Evolutionary conservation across 225 moss, liverwort and hornwort species (phyloP), one percentile per base, ranked within the genome.

Genomic region (Physcomitrellopsis africana): DNA sequence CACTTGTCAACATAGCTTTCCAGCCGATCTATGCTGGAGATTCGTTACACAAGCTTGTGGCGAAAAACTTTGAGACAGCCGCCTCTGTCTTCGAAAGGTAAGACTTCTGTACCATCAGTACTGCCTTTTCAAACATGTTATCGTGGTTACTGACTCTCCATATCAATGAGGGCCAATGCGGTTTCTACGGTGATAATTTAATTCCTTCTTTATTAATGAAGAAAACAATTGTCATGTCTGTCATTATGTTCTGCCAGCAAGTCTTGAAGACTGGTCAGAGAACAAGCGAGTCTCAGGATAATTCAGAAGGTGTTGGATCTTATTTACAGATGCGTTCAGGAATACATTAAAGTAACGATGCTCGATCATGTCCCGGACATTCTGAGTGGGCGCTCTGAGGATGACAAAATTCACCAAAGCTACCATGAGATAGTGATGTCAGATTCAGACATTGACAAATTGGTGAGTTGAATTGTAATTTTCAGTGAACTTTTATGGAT

Each of bases 351-450:
- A 18, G 87, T 76, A 29, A 93, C 84, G 17, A 83, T 90, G 76
- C 87, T 96, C 48, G 96, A 96, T 77, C 96, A 96, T 78, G 92
- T 96, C 61, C 96, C 93, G 55, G 96, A 96, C 60, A 96, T 96
- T 55, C 76, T 92, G 75, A 83, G 90, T 52, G 96, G 93, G 29
- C 86, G 86, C 26, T 93, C 96, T 37, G 90, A 77, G 74, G 96
- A 96, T 79, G 96, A 96, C 65, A 93, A 85, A 66, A 93, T 96
- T 79, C 96, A 96, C 58, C 96, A 96, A 82, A 93, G 89, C 63
- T 96, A 96, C 81, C 93, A 96, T 78, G 96, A 96, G 81, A 87
- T 96, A 52, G 96, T 96, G 53, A 96, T 96, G 96, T 96, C 96
- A 67, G 96, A 93, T 85, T 93, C 93, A 48, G 96, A 96, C 69